A percentile compares a stretch with the other conserved stretches of the same genome.
phyloP scores from a whole-genome alignment of 345 rosid species.

The Pugionium cornutum region DNA sequence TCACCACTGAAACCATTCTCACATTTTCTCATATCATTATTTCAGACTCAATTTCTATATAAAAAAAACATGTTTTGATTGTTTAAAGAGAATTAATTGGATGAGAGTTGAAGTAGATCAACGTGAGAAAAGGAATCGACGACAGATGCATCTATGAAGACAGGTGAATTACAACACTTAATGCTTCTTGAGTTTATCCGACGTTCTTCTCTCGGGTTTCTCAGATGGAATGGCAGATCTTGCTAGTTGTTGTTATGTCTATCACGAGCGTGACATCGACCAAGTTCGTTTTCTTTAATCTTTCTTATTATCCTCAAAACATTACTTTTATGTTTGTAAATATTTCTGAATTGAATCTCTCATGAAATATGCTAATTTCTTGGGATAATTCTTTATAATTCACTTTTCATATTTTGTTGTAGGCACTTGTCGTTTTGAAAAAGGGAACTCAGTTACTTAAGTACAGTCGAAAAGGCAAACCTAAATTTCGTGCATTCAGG shows the following conservation, averaged over 20 bases:
- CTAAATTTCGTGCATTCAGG: constrained; percentile 84
- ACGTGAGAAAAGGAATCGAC: constrained; percentile 39
- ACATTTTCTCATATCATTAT: constrained; percentile 28
- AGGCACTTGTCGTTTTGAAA: constrained; percentile 81
- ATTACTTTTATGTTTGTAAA: background rate
- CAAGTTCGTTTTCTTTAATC: constrained; percentile 51
- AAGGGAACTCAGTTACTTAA: constrained; percentile 87
- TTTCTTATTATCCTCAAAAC: background rate
- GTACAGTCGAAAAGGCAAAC: constrained; percentile 91
- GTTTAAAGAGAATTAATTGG: constrained; percentile 24
- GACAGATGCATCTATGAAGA: constrained; percentile 90
- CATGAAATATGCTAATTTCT: background rate
- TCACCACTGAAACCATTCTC: constrained; percentile 27
- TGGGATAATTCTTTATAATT: background rate
- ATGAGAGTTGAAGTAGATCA: constrained; percentile 46
- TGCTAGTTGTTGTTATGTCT: constrained; percentile 52
- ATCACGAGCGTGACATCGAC: constrained; percentile 86
- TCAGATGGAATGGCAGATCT: constrained; percentile 99
- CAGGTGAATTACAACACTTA: constrained; percentile 55
- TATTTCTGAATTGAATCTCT: background rate
- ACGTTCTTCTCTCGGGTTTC: constrained; percentile 49
- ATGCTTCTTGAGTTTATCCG: constrained; percentile 57
- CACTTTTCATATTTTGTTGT: constrained; percentile 23
- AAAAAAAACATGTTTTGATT: constrained; percentile 14
- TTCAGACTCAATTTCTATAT: background rate